A percentile compares a stretch with the other conserved stretches of the same genome.
Evolutionary conservation across 1,284 basidiomycete species (phyloP).

Genomic region (Ustilago lituana): DNA sequence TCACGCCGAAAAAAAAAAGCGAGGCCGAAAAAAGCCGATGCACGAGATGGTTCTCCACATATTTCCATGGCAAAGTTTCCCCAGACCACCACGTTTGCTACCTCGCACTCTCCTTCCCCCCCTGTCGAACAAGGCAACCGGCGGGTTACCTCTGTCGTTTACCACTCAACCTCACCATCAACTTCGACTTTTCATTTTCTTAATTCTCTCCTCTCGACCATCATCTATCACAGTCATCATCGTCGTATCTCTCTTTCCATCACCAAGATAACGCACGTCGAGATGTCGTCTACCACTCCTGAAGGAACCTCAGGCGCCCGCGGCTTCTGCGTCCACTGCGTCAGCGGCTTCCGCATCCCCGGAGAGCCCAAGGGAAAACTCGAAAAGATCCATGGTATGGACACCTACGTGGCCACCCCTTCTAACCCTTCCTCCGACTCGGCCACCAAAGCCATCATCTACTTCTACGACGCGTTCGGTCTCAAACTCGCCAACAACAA

Average conservation of each 20-base stretch:
- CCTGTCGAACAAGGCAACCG: conserved; percentile 15
- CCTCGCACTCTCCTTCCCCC: no score
- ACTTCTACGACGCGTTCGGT: conserved; percentile 74
- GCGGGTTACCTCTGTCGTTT: conserved; percentile 1
- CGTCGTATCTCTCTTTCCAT: no score
- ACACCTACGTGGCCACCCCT: conserved; percentile 64
- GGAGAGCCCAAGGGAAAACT: conserved; percentile 48
- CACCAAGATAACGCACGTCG: no score
- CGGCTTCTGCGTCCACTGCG: conserved; percentile 53
- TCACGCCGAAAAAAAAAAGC: no score
- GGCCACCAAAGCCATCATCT: conserved; percentile 70
- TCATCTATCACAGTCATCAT: background rate
- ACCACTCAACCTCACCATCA: no score
- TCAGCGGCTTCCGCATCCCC: conserved; percentile 47
- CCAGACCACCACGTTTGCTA: no score
- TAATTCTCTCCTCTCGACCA: background rate
- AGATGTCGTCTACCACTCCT: conserved; percentile 9
- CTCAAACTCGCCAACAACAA: conserved; percentile 68
- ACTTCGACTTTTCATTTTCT: no score
- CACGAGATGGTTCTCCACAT: no score
- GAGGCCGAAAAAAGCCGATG: no score
- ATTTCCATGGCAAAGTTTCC: no score
- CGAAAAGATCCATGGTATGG: conserved; percentile 36
- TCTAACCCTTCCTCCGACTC: conserved; percentile 33
- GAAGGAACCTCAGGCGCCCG: background rate